Base-by-base conservation (phyloP, 2,329 filamentous ascomycete genomes). In the Verticillium nonalfalfae region DNA sequence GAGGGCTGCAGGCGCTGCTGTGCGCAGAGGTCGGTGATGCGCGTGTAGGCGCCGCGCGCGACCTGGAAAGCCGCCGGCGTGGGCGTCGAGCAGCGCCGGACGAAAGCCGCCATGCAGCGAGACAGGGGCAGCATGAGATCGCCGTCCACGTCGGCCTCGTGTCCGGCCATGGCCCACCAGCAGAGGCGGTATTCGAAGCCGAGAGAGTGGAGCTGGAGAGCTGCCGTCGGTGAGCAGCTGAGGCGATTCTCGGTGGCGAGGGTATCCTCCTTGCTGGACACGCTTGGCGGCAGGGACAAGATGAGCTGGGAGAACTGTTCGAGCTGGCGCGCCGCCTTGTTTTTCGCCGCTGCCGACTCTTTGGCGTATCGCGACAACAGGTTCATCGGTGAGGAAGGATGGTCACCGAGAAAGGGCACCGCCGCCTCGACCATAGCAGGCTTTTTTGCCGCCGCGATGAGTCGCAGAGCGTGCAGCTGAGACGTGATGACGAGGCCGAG, bases 61-160 rank as follows among this genome's bases (percentile, higher is more conserved):
- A 75, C 66, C 3, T 76, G 73, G 62, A 80, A 83, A 11, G 73
- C 75, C 7, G 74, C 68, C 2, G 62, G 61, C 0, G 75, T 65
- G 1, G 70, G 68, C 0, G 74, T 63, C 4, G 73, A 70, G 9
- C 73, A 76, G 59, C 88, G 81, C 61, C 88, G 79, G 15, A 79
- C 74, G 66, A 87, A 90, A 1, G 89, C 82, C 10, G 79, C 76
- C 18, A 90, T 67, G 65, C 86, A 92, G 59, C 83, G 84, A 0
- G 82, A 79, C 57, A 91, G 82, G 0, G 89, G 88, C 1, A 84
- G 78, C n/a, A 88, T 68, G 7, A 93, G 72, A 14, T 92, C 89
- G 61, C 85, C 86, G 39, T 86, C 82, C 4, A 82, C 70, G 61
- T 89, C 81, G 1, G 82, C 83, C 62, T 81, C 72, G 67, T 90